phyloP scores from a whole-genome alignment of 1,284 basidiomycete species.

The Boletellus deceptivus region DNA sequence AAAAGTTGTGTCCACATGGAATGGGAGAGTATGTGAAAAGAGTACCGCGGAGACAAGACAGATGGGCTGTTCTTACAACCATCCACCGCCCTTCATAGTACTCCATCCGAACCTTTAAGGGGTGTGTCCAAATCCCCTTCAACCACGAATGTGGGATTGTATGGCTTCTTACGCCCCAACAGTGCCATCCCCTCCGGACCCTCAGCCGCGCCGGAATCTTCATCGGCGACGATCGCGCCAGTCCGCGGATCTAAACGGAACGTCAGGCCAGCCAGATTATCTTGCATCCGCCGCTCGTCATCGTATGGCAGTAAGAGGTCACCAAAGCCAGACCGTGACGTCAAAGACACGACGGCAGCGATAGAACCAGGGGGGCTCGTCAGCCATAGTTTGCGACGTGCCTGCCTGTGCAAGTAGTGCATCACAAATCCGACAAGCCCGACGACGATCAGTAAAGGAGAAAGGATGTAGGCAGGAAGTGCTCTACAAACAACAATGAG shows the following conservation, averaged over 20 bases:
- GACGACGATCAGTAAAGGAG: constrained; percentile 44
- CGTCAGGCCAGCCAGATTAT: constrained; percentile 50
- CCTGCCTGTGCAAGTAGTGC: constrained; percentile 46
- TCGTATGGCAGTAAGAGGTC: constrained; percentile 61
- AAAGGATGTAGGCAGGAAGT: constrained; percentile 48
- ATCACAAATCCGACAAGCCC: constrained; percentile 45
- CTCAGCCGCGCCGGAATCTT: constrained; percentile 11
- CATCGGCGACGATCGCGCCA: constrained; percentile 57
- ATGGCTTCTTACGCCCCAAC: constrained; percentile 11
- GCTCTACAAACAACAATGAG: constrained; percentile 37
- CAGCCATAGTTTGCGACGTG: constrained; percentile 51
- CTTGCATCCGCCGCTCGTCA: constrained; percentile 39
- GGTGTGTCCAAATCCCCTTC: constrained; percentile 7
- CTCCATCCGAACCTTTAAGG: constrained; percentile 1
- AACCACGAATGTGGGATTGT: constrained; percentile 2
- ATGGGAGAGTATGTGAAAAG: no score
- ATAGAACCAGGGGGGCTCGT: constrained; percentile 60
- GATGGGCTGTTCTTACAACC: neutral
- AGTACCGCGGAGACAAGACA: no score
- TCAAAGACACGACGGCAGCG: constrained; percentile 52
- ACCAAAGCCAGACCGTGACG: constrained; percentile 61
- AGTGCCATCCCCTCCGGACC: constrained; percentile 17
- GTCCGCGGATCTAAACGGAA: constrained; percentile 59
- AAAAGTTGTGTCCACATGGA: neutral
- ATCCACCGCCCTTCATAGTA: neutral